Conservation (phyloP, 495 filamentous ascomycete genomes). For the Trichocladium antarcticum region DNA sequence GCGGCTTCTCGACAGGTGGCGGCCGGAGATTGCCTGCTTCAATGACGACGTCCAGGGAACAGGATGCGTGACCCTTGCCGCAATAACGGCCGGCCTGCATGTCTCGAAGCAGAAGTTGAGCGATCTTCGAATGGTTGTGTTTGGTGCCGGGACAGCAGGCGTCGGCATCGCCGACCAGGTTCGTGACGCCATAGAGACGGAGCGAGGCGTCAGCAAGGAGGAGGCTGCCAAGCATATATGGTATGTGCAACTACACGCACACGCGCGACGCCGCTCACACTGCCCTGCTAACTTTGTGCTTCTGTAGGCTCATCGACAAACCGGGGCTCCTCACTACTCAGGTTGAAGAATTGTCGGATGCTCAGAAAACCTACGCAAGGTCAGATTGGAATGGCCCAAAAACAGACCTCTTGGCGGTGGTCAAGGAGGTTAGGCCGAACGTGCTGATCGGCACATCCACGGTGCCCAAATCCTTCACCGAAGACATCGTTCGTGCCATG, state of each 20-base stretch:
- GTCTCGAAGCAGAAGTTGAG: slow-evolving; percentile 54
- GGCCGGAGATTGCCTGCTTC: slow-evolving; percentile 65
- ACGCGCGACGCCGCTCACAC: no score
- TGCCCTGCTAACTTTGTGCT: not conserved
- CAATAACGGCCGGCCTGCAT: slow-evolving; percentile 60
- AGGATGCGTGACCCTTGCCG: slow-evolving; percentile 75
- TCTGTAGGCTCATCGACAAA: not conserved
- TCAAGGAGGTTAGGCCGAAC: slow-evolving; percentile 65
- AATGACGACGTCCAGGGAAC: slow-evolving; percentile 92
- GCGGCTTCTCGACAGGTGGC: slow-evolving; percentile 64
- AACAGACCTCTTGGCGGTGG: slow-evolving; percentile 50
- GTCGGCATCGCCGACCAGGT: slow-evolving; percentile 84
- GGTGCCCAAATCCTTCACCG: slow-evolving; percentile 64
- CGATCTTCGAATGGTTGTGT: slow-evolving; percentile 61
- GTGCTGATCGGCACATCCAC: slow-evolving; percentile 80
- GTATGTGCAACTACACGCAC: slow-evolving; percentile 36
- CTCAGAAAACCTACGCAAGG: slow-evolving; percentile 57
- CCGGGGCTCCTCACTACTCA: slow-evolving; percentile 3
- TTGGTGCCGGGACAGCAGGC: slow-evolving; percentile 77
- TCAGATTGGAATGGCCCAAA: slow-evolving; percentile 48
- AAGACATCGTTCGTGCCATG: slow-evolving; percentile 67
- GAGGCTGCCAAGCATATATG: slow-evolving; percentile 78
- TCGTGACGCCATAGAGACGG: slow-evolving; percentile 60
- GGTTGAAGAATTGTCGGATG: slow-evolving; percentile 44
- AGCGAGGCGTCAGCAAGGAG: slow-evolving; percentile 53